Conservation (phyloP, 805 yeast species). For the Danielozyma ontarioensis region DNA sequence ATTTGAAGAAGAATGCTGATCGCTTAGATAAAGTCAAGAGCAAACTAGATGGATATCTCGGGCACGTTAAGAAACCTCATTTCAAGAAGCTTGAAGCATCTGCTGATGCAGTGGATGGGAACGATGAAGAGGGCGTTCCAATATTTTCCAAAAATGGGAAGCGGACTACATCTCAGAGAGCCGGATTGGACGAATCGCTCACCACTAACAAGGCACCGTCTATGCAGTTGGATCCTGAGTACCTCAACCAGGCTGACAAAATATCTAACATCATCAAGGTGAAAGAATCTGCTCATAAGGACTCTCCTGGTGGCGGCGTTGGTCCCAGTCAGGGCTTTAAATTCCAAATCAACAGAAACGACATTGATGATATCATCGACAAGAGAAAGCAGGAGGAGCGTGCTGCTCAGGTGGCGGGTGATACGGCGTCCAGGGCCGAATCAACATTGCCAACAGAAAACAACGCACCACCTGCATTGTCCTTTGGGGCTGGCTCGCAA, state of each 20-base stretch:
- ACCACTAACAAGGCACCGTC: conserved; percentile 8
- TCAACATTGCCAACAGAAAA: too few species aligned
- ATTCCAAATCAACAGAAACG: conserved; percentile 26
- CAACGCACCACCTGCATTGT: too few species aligned
- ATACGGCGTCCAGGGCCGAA: too few species aligned
- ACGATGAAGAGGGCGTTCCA: neutral
- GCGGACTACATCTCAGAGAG: conserved; percentile 8
- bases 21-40: conserved; percentile 6
- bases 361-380: conserved; percentile 19
- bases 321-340: conserved; percentile 36
- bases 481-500: too few species aligned
- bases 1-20: conserved; percentile 13
- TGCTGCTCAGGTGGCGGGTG: neutral
- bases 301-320: conserved; percentile 2
- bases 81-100: conserved; percentile 10
- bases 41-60: conserved; percentile 30
- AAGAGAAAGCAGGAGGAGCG: conserved; percentile 7
- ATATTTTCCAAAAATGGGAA: neutral
- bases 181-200: conserved; percentile 14
- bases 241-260: conserved; percentile 18
- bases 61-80: conserved; percentile 26
- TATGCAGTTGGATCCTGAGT: conserved; percentile 23
- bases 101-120: neutral
- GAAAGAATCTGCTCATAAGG: conserved; percentile 13
- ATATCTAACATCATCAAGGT: conserved; percentile 26